Conservation (phyloP, 495 filamentous ascomycete genomes). For the Neurospora sp. region DNA sequence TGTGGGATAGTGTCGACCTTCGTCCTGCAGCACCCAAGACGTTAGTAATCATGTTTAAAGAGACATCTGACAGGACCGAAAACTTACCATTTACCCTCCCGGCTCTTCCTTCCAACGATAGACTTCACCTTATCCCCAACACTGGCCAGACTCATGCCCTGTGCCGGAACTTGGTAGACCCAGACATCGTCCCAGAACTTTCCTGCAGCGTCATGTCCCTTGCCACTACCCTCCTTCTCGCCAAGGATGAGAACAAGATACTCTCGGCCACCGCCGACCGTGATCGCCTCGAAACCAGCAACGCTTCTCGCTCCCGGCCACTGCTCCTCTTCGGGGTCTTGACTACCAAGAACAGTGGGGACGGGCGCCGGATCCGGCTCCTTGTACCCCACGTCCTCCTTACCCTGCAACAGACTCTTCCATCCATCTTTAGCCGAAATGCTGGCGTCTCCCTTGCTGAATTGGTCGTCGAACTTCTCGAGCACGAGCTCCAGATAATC, state of each 20-base stretch:
- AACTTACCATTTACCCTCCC: conserved; percentile 39
- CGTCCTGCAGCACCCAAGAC: background rate
- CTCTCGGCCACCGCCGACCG: conserved; percentile 41
- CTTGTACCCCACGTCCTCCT: conserved; percentile 21
- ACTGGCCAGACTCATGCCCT: conserved; percentile 40
- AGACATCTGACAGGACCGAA: background rate
- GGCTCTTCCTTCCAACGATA: conserved; percentile 39
- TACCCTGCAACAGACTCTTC: conserved; percentile 24
- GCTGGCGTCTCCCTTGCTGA: conserved; percentile 24
- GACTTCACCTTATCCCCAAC: conserved; percentile 45
- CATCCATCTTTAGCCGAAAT: conserved; percentile 26
- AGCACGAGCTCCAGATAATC: conserved; percentile 47
- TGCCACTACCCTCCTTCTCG: conserved; percentile 48
- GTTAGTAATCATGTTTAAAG: background rate
- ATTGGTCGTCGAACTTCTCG: conserved; percentile 39
- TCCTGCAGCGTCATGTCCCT: conserved; percentile 57
- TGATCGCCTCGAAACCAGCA: conserved; percentile 35
- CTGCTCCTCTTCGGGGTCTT: conserved; percentile 12
- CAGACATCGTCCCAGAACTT: conserved; percentile 64
- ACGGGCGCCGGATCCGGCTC: conserved; percentile 9
- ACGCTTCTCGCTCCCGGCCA: conserved; percentile 37
- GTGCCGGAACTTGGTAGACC: conserved; percentile 53
- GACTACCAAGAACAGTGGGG: conserved; percentile 6
- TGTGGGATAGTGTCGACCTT: conserved; percentile 29
- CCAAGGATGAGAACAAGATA: conserved; percentile 60